phyloP scores from a whole-genome alignment of 495 filamentous ascomycete species.

The Talaromyces proteolyticus region DNA sequence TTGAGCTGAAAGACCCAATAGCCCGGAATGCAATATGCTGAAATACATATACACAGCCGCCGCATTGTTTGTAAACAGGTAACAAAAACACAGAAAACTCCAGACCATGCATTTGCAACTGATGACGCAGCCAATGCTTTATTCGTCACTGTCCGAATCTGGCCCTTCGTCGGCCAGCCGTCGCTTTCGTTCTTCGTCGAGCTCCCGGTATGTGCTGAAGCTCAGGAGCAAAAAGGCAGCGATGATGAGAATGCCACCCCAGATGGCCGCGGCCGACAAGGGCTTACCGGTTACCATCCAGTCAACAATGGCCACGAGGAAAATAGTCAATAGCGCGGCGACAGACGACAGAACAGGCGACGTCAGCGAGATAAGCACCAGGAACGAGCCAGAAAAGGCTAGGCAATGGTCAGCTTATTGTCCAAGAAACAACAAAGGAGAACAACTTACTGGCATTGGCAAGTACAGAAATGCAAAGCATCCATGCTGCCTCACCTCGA shows the following conservation, averaged over 20 bases:
- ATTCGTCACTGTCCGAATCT: conserved; percentile 40
- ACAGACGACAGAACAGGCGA: conserved; percentile 88
- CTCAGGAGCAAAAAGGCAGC: conserved; percentile 77
- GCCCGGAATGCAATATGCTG: neutral
- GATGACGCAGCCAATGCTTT: conserved; percentile 9
- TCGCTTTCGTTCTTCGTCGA: conserved; percentile 73
- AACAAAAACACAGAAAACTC: neutral
- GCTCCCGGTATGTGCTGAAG: conserved; percentile 88
- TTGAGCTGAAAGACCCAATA: neutral
- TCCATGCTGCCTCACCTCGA: conserved; percentile 64
- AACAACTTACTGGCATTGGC: conserved; percentile 68
- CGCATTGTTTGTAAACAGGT: neutral
- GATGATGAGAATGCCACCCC: conserved; percentile 83
- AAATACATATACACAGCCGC: neutral
- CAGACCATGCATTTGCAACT: neutral
- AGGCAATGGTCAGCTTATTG: conserved; percentile 4
- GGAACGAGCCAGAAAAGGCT: conserved; percentile 88
- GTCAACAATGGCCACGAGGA: conserved; percentile 88
- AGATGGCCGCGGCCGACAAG: conserved; percentile 64
- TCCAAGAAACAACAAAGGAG: neutral
- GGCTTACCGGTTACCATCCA: conserved; percentile 75
- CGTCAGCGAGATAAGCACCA: conserved; percentile 87
- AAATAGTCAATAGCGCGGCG: conserved; percentile 89
- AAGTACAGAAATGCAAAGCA: conserved; percentile 72
- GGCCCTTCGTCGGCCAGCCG: conserved; percentile 36